Evolutionary conservation across 192 early-diverging fungal genomes (phyloP).

Genomic region (Anaeromyces robustus): DNA sequence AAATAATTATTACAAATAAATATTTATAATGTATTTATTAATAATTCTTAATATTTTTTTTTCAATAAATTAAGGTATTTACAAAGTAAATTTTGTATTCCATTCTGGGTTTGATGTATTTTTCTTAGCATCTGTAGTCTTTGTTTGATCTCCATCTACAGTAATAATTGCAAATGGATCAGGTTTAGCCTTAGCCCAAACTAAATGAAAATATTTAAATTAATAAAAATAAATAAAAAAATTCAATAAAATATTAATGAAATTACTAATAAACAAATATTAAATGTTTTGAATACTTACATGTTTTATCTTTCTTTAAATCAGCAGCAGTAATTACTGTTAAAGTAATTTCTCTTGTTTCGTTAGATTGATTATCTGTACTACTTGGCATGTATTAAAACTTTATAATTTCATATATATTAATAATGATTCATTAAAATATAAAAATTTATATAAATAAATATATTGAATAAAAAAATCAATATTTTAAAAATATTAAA

Average conservation of each 20-base stretch:
- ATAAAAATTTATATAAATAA: no score
- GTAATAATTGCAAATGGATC: constrained; percentile 95
- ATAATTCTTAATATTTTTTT: no score
- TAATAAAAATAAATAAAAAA: no score
- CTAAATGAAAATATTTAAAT: not conserved
- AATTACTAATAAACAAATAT: no score
- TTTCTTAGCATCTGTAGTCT: constrained; percentile 72
- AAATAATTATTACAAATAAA: no score
- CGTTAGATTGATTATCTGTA: not conserved
- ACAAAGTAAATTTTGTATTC: constrained; percentile 50
- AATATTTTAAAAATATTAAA: no score
- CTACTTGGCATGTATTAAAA: not conserved
- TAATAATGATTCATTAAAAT: no score
- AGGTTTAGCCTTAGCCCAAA: constrained; percentile 20
- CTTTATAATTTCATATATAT: not conserved
- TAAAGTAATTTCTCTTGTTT: not conserved
- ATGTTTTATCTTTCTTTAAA: not conserved
- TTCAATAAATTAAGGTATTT: no score
- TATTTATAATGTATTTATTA: no score
- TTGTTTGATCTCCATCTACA: constrained; percentile 89
- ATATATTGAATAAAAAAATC: no score
- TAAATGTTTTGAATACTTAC: not conserved
- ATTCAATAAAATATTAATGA: no score
- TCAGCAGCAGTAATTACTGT: not conserved
- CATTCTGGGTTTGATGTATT: constrained; percentile 90